Base-by-base conservation (phyloP, 179 eudicot genomes). In the Beta macrorhiza region DNA sequence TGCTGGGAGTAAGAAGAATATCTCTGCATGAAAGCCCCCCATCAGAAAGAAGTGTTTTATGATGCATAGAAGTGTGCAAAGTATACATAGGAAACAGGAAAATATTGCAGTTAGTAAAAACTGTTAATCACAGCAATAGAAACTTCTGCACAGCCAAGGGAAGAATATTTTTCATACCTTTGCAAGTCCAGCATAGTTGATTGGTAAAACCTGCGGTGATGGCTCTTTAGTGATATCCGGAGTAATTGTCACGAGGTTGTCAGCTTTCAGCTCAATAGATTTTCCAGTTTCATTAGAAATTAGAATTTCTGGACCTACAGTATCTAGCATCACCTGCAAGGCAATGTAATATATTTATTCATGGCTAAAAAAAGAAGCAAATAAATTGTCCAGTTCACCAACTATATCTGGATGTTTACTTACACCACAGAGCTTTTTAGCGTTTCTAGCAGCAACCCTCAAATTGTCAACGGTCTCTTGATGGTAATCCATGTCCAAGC, bases 241-340 rank as follows among this genome's bases (percentile, higher is more conserved):
- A 68, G 98, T 92, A 75, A 96, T 84, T 68, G 89, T 87, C 75
- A 96, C 90, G 29, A 77, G 78, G 61, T 82, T 93, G 79, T 91
- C 91, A 42, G 85, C 94, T 81, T 87, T 79, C 59, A 96, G 93
- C 56, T 90, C 80, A 58, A 96, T 90, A 32, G 96, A 73, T 32
- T 87, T 88, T 80, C 91, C 98, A 56, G 82, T 79, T 80, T 88
- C 91, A 75, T 91, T 94, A 62, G 86, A 83, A 80, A 96, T 92
- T 77, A 89, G 96, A 57, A 96, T 80, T 87, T 96, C 99, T 25
- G 98, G 91, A 25, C 99, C 99, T 67, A 91, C 94, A 37, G 99
- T 96, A 86, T 96, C 99, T n/a, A 96, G 87, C 99, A 96, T 96
- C 51, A 96, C 97, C 99, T 96, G 90, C 65, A 86, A 75, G 75